Evolutionary conservation across 2,329 filamentous ascomycete species (phyloP), one percentile per base, ranked within the genome.

Genomic region (Stemphylium lycopersici): DNA sequence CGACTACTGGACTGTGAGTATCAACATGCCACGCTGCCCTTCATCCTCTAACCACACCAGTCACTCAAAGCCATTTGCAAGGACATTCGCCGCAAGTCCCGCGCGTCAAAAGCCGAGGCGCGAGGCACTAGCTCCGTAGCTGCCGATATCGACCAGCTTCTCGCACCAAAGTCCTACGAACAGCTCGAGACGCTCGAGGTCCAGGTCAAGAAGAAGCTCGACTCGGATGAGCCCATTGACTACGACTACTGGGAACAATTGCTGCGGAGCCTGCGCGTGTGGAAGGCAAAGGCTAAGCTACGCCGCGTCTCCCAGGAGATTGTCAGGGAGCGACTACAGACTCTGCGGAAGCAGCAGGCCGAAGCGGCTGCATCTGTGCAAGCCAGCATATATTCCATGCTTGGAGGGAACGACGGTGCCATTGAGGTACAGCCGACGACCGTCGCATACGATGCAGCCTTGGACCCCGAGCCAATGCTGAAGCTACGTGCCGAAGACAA

Each of bases 241-340:
- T 91, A 90, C 2, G 95, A 99, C 76, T 99, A 98, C 74, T 99
- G 95, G 95, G 91, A 96, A 71, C 91, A 96, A 71, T 81, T 99
- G 13, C 81, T 99, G 57, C 87, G 88, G 62, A 96, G 88, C 70
- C 79, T 99, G 59, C 81, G 90, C 6, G 87, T 96, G 1, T 97
- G 91, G 87, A 98, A 98, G 78, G 91, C 95, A 31, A 92, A 90
- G 73, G 91, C 92, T 2, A 91, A 89, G 73, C 78, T 99, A 48
- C 87, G 87, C 62, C 87, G 85, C 58, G 87, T 97, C 13, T 93
- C 88, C 62, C 86, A 90, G 61, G 85, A 85, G 11, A 90, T 97
- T 58, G 83, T 89, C 58, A 84, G 86, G 52, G 87, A 85, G 63
- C 86, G 90, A 29, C 79, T 90, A 44, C 82, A 87, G 40, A 81